Evolutionary conservation across 1,139 yeast genomes (phyloP).

Genomic region (Yamadazyma dushanensis): DNA sequence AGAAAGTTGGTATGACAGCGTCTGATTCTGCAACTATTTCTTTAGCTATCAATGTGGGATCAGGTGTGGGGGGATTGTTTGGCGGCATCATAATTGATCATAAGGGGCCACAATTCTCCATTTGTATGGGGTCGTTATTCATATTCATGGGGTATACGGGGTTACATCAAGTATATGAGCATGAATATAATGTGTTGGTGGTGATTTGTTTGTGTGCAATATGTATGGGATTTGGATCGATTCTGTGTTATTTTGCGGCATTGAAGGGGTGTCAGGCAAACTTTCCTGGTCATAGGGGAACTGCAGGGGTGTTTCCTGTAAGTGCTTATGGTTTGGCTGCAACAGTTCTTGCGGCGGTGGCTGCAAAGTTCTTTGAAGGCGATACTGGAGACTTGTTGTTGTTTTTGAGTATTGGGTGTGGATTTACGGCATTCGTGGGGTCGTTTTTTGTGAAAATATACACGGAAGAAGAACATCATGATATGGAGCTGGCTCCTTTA

Average conservation of each 20-base stretch:
- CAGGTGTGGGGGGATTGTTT: constrained; percentile 66
- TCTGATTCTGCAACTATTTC: constrained; percentile 65
- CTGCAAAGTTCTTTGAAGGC: constrained; percentile 45
- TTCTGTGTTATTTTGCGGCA: constrained; percentile 62
- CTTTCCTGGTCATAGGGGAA: constrained; percentile 68
- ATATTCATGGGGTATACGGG: constrained; percentile 45
- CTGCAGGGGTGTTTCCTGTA: constrained; percentile 66
- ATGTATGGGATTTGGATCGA: constrained; percentile 62
- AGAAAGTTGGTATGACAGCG: constrained; percentile 55
- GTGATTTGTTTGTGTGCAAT: constrained; percentile 41
- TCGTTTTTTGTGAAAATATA: constrained; percentile 40
- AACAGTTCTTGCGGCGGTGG: constrained; percentile 42
- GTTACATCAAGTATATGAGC: constrained; percentile 31
- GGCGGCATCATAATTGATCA: constrained; percentile 68
- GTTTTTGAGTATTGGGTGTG: constrained; percentile 40
- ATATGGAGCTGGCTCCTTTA: neutral
- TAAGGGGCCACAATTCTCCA: constrained; percentile 54
- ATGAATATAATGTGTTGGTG: constrained; percentile 22
- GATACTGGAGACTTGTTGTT: constrained; percentile 42
- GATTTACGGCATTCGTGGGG: constrained; percentile 35
- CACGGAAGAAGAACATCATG: constrained; percentile 22
- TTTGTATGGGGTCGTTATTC: constrained; percentile 52
- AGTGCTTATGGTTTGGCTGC: constrained; percentile 57
- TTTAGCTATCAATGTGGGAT: constrained; percentile 60
- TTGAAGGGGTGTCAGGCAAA: constrained; percentile 69